Evolutionary conservation across 2,329 filamentous ascomycete species (phyloP).

Genomic region (Pyricularia sp.): DNA sequence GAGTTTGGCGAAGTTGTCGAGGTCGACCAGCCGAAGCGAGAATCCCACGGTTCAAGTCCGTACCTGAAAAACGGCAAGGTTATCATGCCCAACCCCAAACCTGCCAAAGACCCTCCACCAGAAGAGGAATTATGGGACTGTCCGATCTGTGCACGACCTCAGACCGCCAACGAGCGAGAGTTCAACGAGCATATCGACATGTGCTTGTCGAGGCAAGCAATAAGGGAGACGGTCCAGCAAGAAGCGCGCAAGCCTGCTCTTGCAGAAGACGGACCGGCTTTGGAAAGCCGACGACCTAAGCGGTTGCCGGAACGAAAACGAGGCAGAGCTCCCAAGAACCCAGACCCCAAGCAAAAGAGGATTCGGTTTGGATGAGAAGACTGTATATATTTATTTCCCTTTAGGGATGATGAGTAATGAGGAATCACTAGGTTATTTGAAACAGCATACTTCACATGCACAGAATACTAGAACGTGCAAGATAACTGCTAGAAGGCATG

Average conservation of each 20-base stretch:
- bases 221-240: conserved; percentile 63
- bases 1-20: background rate
- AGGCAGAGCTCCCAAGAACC: conserved; percentile 8
- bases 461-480: background rate
- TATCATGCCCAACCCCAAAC: conserved; percentile 34
- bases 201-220: conserved; percentile 75
- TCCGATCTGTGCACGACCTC: conserved; percentile 71
- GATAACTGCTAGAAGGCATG: background rate
- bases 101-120: conserved; percentile 17
- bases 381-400: background rate
- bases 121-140: conserved; percentile 61
- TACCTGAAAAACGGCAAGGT: conserved; percentile 36
- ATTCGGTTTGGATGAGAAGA: conserved; percentile 33
- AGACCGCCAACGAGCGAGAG: conserved; percentile 56
- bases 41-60: conserved; percentile 29
- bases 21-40: conserved; percentile 28
- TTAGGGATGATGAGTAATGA: background rate
- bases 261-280: conserved; percentile 16
- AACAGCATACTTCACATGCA: background rate
- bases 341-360: conserved; percentile 36
- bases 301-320: conserved; percentile 22
- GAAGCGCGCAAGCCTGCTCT: conserved; percentile 8
- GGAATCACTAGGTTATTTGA: background rate
- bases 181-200: conserved; percentile 92
- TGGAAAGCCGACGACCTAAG: conserved; percentile 24